These are phyloP conservation scores for Pseudomassariella vexata DNA, from an alignment of 2,329 filamentous ascomycete genomes.

Conservation along the genomic window DNA sequence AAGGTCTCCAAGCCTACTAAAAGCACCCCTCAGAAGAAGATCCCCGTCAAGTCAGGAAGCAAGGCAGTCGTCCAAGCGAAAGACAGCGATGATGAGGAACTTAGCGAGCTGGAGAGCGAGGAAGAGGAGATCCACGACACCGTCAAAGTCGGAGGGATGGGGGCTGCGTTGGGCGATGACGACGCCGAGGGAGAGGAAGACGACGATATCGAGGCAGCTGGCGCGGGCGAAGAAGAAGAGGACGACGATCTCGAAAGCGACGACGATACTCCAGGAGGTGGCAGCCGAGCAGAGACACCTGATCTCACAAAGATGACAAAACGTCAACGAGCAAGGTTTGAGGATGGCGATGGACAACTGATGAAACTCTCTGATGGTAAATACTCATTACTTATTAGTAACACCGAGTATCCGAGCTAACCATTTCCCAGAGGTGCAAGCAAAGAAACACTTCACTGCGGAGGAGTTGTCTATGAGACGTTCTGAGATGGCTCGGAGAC, in stretches of 20 bases:
- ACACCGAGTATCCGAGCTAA: slow-evolving; percentile 11
- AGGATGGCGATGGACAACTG: slow-evolving; percentile 46
- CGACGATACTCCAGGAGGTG: slow-evolving; percentile 32
- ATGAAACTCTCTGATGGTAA: slow-evolving; percentile 57
- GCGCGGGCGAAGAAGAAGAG: slow-evolving; percentile 27
- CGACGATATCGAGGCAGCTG: slow-evolving; percentile 38
- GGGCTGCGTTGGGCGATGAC: too few species aligned
- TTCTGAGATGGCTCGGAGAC: slow-evolving; percentile 55
- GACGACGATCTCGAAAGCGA: slow-evolving; percentile 37
- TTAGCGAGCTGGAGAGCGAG: slow-evolving; percentile 51
- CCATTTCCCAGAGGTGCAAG: slow-evolving; percentile 50
- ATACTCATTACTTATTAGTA: slow-evolving; percentile 12
- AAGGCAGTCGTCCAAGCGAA: slow-evolving; percentile 25
- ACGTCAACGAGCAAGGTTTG: slow-evolving; percentile 53
- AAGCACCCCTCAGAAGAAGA: slow-evolving; percentile 19
- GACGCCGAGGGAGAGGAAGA: slow-evolving; percentile 34
- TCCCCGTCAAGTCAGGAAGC: slow-evolving; percentile 15
- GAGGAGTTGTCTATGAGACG: slow-evolving; percentile 58
- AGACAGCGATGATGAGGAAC: slow-evolving; percentile 48
- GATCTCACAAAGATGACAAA: slow-evolving; percentile 57
- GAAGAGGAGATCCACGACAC: slow-evolving; percentile 40
- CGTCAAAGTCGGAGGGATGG: slow-evolving; percentile 32
- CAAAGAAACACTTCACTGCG: slow-evolving; percentile 56
- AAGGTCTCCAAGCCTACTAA: slow-evolving; percentile 41
- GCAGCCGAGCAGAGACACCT: slow-evolving; percentile 43